These are phyloP conservation scores for Coniferiporia weirii DNA, from an alignment of 1,284 basidiomycete species.

Conservation along the genomic window DNA sequence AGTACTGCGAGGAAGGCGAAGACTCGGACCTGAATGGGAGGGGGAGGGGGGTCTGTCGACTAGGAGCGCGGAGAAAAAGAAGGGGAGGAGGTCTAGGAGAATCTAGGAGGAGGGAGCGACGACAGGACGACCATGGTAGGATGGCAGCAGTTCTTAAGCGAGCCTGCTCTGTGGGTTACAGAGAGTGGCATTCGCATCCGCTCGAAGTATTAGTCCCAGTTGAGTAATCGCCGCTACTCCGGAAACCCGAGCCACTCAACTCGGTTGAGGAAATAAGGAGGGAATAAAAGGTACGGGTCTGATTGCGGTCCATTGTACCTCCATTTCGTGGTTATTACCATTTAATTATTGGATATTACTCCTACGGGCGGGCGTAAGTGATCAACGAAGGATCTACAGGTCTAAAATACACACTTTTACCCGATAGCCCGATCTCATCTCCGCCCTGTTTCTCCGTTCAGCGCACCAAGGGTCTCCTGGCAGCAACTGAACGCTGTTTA, in stretches of 20 bases:
- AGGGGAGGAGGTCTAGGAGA: neutral
- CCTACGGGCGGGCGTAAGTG: neutral
- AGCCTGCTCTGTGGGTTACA: too few species aligned
- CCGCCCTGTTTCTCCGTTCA: neutral
- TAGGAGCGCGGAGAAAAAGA: constrained; percentile 1
- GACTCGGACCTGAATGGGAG: neutral
- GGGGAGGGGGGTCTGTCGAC: neutral
- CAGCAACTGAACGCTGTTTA: too few species aligned
- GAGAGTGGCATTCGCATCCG: too few species aligned
- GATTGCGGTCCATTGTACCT: neutral
- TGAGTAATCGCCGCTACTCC: too few species aligned
- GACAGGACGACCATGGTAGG: neutral
- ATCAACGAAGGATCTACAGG: neutral
- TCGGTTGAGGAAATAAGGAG: too few species aligned
- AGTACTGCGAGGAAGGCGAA: neutral
- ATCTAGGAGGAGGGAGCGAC: neutral
- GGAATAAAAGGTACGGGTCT: too few species aligned
- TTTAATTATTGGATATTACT: neutral
- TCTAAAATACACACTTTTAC: neutral
- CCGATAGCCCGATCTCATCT: neutral
- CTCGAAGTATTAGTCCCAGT: too few species aligned
- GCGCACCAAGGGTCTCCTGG: too few species aligned
- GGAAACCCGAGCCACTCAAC: too few species aligned
- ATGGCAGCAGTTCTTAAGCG: too few species aligned
- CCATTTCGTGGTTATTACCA: neutral